A percentile compares a stretch with the other conserved stretches of the same genome.
Conservation (phyloP, 495 filamentous ascomycete species). For the Penicillium verhagenii region DNA sequence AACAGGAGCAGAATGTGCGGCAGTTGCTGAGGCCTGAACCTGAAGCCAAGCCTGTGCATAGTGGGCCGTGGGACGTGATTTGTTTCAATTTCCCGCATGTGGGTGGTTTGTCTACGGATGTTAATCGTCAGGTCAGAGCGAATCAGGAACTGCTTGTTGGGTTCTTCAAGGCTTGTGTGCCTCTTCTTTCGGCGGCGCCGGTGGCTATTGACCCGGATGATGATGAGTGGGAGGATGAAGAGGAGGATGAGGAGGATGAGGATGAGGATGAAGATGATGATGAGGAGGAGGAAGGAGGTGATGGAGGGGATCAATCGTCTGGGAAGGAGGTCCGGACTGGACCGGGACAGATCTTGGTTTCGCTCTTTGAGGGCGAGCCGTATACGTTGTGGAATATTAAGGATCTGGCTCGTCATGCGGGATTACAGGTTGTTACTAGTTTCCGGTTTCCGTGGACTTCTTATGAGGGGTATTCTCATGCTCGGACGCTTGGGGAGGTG, state of each 20-base stretch:
- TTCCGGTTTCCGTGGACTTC: constrained; percentile 70
- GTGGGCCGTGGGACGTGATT: constrained; percentile 65
- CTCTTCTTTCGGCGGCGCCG: constrained; percentile 45
- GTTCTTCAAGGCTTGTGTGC: constrained; percentile 68
- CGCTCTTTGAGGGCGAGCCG: constrained; percentile 87
- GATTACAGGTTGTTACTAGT: constrained; percentile 71
- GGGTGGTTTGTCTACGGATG: constrained; percentile 85
- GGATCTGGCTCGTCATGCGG: constrained; percentile 77
- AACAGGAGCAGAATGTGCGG: neutral
- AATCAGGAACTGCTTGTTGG: constrained; percentile 87
- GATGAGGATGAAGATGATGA: constrained; percentile 24
- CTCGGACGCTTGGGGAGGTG: constrained; percentile 79
- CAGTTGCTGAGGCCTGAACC: neutral
- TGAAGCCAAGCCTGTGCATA: constrained; percentile 14
- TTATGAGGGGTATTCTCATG: constrained; percentile 87
- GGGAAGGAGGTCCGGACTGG: constrained; percentile 27
- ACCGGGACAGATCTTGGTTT: constrained; percentile 72
- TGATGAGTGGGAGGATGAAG: constrained; percentile 13
- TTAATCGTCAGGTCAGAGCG: constrained; percentile 87
- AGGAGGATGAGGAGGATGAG: constrained; percentile 23
- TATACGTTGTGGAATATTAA: constrained; percentile 94
- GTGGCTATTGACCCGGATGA: constrained; percentile 26
- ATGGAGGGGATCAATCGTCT: constrained; percentile 16
- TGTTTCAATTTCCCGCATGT: constrained; percentile 98
- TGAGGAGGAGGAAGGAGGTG: constrained; percentile 10